phyloP scores from a whole-genome alignment of 2,329 filamentous ascomycete species.

The Zopfia rhizophila region DNA sequence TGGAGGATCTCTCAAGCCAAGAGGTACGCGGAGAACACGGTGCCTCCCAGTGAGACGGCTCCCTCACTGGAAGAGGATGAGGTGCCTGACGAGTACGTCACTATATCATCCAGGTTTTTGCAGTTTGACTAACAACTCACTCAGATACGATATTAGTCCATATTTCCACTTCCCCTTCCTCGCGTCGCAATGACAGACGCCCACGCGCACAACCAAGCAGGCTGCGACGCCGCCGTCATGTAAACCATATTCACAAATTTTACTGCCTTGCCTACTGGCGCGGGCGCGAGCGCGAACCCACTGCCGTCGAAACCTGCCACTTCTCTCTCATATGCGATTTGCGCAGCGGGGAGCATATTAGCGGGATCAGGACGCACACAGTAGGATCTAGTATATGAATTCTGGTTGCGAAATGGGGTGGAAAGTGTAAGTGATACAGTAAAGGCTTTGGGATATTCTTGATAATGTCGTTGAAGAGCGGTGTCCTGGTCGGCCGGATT shows the following conservation, averaged over 20 bases:
- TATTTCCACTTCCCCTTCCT: slow-evolving; percentile 9
- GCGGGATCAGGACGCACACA: slow-evolving; percentile 1
- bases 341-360: neutral
- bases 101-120: neutral
- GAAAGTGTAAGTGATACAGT: neutral
- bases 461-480: slow-evolving; percentile 3
- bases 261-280: slow-evolving; percentile 9
- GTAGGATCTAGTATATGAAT: slow-evolving; percentile 1
- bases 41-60: slow-evolving; percentile 4
- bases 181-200: slow-evolving; percentile 10
- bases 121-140: neutral
- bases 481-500: no score
- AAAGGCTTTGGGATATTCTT: slow-evolving; percentile 6
- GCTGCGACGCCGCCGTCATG: slow-evolving; percentile 9
- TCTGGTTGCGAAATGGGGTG: neutral
- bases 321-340: slow-evolving; percentile 7
- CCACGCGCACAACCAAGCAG: slow-evolving; percentile 14
- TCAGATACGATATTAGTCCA: slow-evolving; percentile 3
- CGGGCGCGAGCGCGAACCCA: slow-evolving; percentile 53
- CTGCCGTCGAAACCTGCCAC: slow-evolving; percentile 6
- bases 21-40: slow-evolving; percentile 12
- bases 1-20: slow-evolving; percentile 14
- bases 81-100: slow-evolving; percentile 1
- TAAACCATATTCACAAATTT: slow-evolving; percentile 12
- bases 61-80: slow-evolving; percentile 2